These are phyloP conservation scores for Mortierella sp. DNA, from an alignment of 371 early-diverging fungal genomes.

Conservation along the genomic window DNA sequence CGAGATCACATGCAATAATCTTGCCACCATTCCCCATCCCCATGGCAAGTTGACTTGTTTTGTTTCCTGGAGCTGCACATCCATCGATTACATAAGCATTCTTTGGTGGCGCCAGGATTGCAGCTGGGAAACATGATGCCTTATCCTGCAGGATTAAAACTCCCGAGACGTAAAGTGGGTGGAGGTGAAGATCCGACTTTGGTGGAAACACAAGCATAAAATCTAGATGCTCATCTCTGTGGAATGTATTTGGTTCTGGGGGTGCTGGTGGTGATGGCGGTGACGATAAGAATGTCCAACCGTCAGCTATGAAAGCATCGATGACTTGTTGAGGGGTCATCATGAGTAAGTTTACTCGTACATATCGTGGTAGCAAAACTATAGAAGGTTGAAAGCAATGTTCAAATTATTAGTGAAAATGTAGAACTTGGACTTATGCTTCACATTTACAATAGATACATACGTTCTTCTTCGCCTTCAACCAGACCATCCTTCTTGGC, in stretches of 20 bases:
- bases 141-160: slow-evolving; percentile 95
- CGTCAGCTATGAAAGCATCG: slow-evolving; percentile 70
- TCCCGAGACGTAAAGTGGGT: slow-evolving; percentile 79
- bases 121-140: slow-evolving; percentile 97
- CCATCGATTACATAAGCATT: slow-evolving; percentile 91
- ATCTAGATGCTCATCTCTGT: slow-evolving; percentile 79
- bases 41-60: slow-evolving; percentile 92
- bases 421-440: neutral
- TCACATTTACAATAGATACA: neutral
- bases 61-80: slow-evolving; percentile 99
- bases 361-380: slow-evolving; percentile 78
- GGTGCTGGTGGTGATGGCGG: slow-evolving; percentile 52
- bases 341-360: slow-evolving; percentile 80
- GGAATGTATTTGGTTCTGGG: slow-evolving; percentile 54
- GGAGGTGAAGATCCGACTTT: slow-evolving; percentile 85
- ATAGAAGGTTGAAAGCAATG: neutral
- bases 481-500: slow-evolving; percentile 77
- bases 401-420: neutral
- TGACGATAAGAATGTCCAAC: slow-evolving; percentile 60
- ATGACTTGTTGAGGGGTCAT: slow-evolving; percentile 78
- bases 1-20: slow-evolving; percentile 95
- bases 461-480: slow-evolving; percentile 61
- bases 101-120: slow-evolving; percentile 82
- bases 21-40: slow-evolving; percentile 89
- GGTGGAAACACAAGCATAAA: slow-evolving; percentile 91